Percentiles rank a stretch among this genome's conserved stretches.
Evolutionary conservation across 1,139 yeast genomes (phyloP).

Genomic region (Trichomonascaceae sp.): DNA sequence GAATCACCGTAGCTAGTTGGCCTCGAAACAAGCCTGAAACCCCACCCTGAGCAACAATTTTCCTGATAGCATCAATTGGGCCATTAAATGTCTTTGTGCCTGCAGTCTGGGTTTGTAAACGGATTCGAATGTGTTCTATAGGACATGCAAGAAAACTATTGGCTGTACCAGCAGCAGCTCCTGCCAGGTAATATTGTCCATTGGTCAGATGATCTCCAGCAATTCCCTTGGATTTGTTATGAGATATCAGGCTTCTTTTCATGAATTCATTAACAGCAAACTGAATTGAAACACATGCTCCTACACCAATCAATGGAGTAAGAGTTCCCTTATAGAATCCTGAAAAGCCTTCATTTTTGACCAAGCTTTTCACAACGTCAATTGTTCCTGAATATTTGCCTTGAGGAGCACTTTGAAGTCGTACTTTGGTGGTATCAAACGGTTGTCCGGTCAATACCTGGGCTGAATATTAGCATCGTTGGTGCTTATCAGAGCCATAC

Average conservation of each 20-base stretch:
- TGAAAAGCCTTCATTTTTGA: conserved; percentile 60
- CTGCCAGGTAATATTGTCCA: conserved; percentile 68
- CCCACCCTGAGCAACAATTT: conserved; percentile 53
- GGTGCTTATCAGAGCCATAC: not conserved
- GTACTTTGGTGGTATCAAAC: conserved; percentile 87
- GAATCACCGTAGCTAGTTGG: conserved; percentile 64
- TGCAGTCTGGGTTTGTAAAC: conserved; percentile 75
- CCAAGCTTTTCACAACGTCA: conserved; percentile 65
- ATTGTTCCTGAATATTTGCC: conserved; percentile 69
- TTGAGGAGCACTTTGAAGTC: conserved; percentile 78
- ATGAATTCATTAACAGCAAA: conserved; percentile 88
- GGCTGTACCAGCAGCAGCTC: conserved; percentile 84
- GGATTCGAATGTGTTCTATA: conserved; percentile 86
- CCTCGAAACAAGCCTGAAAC: conserved; percentile 67
- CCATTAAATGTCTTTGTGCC: conserved; percentile 50
- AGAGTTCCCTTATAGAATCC: conserved; percentile 90
- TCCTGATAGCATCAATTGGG: conserved; percentile 70
- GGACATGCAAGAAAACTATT: conserved; percentile 86
- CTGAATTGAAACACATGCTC: conserved; percentile 85
- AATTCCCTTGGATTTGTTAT: conserved; percentile 37
- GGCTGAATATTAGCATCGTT: conserved; percentile 35
- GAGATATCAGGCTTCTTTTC: conserved; percentile 64
- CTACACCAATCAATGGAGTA: conserved; percentile 84
- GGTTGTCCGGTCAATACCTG: conserved; percentile 97
- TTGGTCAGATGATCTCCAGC: conserved; percentile 35